These are phyloP conservation scores for Clathrospora elynae DNA, from an alignment of 2,329 filamentous ascomycete genomes.

Conservation along the genomic window DNA sequence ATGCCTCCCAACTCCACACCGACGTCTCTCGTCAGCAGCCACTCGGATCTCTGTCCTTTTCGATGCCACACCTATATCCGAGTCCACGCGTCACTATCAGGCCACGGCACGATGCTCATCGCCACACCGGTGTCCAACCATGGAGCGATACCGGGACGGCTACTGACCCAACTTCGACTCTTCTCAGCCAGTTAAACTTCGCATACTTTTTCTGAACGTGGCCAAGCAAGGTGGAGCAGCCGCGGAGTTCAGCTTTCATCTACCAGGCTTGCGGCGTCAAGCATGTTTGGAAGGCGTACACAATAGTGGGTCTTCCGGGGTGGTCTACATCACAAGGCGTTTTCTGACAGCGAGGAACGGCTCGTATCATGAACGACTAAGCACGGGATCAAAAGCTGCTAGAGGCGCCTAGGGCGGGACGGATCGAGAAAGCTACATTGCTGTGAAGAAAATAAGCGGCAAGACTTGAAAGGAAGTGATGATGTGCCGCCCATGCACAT, in stretches of 20 bases:
- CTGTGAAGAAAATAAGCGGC: slow-evolving; percentile 15
- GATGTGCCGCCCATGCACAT: background rate
- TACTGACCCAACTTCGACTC: background rate
- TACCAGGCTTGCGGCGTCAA: slow-evolving; percentile 8
- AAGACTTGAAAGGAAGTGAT: too few relatives aligned
- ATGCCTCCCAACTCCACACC: background rate
- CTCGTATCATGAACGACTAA: too few relatives aligned
- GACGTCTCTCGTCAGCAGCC: background rate
- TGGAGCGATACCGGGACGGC: background rate
- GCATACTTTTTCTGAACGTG: slow-evolving; percentile 8
- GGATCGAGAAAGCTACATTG: slow-evolving; percentile 5
- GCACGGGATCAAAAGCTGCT: too few relatives aligned
- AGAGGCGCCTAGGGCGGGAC: background rate
- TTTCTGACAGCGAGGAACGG: slow-evolving; percentile 5
- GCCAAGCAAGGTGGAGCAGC: slow-evolving; percentile 2
- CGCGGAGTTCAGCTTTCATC: background rate
- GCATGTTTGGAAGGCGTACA: slow-evolving; percentile 4
- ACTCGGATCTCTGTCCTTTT: background rate
- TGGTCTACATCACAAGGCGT: slow-evolving; percentile 1
- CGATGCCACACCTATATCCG: background rate
- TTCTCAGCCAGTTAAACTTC: slow-evolving; percentile 11
- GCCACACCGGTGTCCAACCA: background rate
- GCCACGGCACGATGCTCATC: too few relatives aligned
- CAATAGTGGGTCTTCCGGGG: slow-evolving; percentile 5
- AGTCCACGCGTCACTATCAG: slow-evolving; percentile 1